Base-by-base conservation (phyloP, 2,329 filamentous ascomycete species). In the Colletotrichum camelliae region DNA sequence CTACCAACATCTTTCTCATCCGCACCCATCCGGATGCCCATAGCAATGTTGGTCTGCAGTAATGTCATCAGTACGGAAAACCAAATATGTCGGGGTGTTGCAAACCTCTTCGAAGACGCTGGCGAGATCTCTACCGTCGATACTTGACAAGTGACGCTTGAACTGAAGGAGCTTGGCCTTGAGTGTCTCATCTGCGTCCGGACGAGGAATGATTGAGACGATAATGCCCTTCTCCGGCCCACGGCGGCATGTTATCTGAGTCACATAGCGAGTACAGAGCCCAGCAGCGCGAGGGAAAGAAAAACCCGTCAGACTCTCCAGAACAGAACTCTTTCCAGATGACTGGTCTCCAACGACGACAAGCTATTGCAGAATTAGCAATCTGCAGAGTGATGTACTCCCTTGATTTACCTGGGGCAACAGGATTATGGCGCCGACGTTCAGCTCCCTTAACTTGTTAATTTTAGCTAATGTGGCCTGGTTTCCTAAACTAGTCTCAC, bases 261-360 rank as follows among this genome's bases (percentile, higher is more conserved):
- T 21, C 21, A 21, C 21, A 21, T 21, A 21, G 21, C 21, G 21
- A 21, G 21, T 21, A 21, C 21, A 21, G 21, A 21, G 21, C 2
- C 21, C 21, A 21, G 21, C 21, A 21, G 21, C 21, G 21, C 21
- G 21, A 21, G 21, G 21, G 21, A 21, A 21, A 21, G 21, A 21
- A 21, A 21, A 21, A 21, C 21, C 21, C 21, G 21, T 21, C 21
- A 21, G 21, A 21, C 21, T 96, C 82, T 97, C 94, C 57, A 97
- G 86, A 24, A 96, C 93, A 2, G 94, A 96, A 83, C 93, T 95
- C 87, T 97, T 97, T 81, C 95, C 95, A 62, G 94, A 95, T 0
- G 94, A 96, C 81, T 97, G 95, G 79, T 94, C 95, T 77, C 95
- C 95, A n/a, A 96, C 94, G 9, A 96, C 94, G 57, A 94, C 93